Evolutionary conservation across 1,284 basidiomycete genomes (phyloP).

Genomic region (Apiotrichum veenhuisii): DNA sequence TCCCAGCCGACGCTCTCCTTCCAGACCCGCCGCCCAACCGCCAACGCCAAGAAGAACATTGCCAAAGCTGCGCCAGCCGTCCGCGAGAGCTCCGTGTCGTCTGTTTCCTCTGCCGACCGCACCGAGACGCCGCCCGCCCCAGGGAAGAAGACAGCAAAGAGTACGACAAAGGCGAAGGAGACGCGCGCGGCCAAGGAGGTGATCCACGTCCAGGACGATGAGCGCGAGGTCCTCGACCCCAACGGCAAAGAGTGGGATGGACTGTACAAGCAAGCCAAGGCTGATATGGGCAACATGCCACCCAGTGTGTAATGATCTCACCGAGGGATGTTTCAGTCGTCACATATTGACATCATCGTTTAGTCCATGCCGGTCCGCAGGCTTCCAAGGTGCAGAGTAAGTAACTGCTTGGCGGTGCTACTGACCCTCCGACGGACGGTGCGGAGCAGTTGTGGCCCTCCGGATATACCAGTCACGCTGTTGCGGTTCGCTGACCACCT

Average conservation of each 20-base stretch:
- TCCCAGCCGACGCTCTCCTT: conserved; percentile 30
- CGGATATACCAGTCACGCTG: no score
- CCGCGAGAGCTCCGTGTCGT: conserved; percentile 4
- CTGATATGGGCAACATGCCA: conserved; percentile 57
- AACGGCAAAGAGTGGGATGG: conserved; percentile 58
- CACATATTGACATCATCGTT: conserved; percentile 3
- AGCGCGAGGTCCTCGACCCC: conserved; percentile 40
- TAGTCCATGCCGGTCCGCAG: conserved; percentile 42
- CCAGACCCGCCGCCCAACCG: conserved; percentile 18
- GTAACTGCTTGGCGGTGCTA: conserved; percentile 9
- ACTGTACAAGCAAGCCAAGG: conserved; percentile 53
- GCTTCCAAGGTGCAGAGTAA: conserved; percentile 44
- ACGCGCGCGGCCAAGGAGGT: background rate
- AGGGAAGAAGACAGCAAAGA: conserved; percentile 2
- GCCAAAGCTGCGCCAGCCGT: background rate
- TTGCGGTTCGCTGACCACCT: conserved; percentile 38
- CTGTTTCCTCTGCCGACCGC: conserved; percentile 1
- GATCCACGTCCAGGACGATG: conserved; percentile 7
- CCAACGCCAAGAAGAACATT: conserved; percentile 7
- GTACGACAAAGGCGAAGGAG: background rate
- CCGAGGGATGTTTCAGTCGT: background rate
- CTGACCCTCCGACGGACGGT: no score
- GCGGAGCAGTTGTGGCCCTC: no score
- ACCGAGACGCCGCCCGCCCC: background rate
- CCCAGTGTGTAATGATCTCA: conserved; percentile 58